Base-by-base conservation (phyloP, 306 rosid species). In the Corylus heterophylla region DNA sequence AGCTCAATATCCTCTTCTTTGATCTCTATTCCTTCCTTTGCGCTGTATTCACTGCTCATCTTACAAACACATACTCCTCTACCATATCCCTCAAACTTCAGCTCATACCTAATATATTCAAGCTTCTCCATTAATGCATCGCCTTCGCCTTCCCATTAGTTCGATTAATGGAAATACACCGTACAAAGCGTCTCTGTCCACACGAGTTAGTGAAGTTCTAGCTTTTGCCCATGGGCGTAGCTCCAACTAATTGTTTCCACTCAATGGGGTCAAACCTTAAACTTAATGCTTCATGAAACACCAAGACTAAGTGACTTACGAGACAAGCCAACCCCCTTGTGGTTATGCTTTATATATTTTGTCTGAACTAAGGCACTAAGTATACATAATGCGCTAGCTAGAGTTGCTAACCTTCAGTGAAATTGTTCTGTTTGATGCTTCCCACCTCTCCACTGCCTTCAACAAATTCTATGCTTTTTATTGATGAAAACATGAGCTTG, bases 61-160 rank as follows among this genome's bases (percentile, higher is more conserved):
- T 81, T 80, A 54, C 88, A 85, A 22, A 85, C 54, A 67, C 88
- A 85, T 14, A 85, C 88, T 85, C 85, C 90, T 48, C 74, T 74
- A 1, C 82, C 83, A 54, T 81, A 79, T 44, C 87, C 90, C 78
- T 77, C 88, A 48, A 87, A 71, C 70, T 83, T 74, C 7, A 83
- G 82, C 61, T 85, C 88, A 55, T 82, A 80, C 5, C 83, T 77
- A 13, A 85, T 79, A 59, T 82, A 82, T 27, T 87, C 88, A 72
- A 77, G 66, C 82, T 75, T 82, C 58, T 83, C 87, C 64, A 59
- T 25, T 71, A 87, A 85, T 0, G 81, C 85, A 72, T 87, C 84
- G n/a, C 82, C 71, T 67, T 22, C 22, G 22, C 22, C 22, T 22
- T 22, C 22, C 22, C 22, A 22, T 22, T 22, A 22, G 22, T 22